Evolutionary conservation across 192 early-diverging fungal species (phyloP).

Genomic region (Coemansia sp.): DNA sequence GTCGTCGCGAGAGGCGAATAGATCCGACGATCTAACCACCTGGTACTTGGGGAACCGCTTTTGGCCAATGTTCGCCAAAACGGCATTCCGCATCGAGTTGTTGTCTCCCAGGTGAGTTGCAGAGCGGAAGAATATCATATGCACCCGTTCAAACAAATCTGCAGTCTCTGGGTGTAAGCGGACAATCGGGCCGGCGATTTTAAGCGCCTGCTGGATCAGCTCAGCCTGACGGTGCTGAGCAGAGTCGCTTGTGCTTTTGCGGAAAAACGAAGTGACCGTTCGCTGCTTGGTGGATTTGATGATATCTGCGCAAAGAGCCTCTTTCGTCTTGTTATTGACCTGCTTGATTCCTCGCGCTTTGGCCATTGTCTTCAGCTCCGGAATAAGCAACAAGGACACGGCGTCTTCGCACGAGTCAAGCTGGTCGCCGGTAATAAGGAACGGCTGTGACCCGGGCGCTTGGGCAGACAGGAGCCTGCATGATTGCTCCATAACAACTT

Average conservation of each 20-base stretch:
- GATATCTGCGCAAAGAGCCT: slow-evolving; percentile 23
- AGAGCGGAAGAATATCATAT: slow-evolving; percentile 47
- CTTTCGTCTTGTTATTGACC: slow-evolving; percentile 26
- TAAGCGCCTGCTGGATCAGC: slow-evolving; percentile 17
- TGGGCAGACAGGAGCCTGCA: slow-evolving; percentile 23
- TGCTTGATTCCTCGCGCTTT: slow-evolving; percentile 41
- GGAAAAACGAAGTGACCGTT: slow-evolving; percentile 43
- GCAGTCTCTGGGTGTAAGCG: slow-evolving; percentile 14
- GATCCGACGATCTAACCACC: slow-evolving; percentile 29
- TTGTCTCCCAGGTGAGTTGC: slow-evolving; percentile 25
- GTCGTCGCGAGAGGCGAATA: slow-evolving; percentile 41
- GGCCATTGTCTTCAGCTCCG: slow-evolving; percentile 34
- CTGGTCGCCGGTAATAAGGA: slow-evolving; percentile 19
- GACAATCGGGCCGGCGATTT: slow-evolving; percentile 35
- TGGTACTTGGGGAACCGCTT: slow-evolving; percentile 36
- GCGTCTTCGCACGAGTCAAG: slow-evolving; percentile 24
- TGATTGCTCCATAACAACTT: slow-evolving; percentile 27
- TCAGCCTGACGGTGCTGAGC: slow-evolving; percentile 12
- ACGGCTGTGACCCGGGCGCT: slow-evolving; percentile 13
- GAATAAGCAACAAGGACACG: slow-evolving; percentile 13
- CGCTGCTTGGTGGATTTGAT: slow-evolving; percentile 34
- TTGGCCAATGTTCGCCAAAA: slow-evolving; percentile 33
- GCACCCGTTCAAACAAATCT: slow-evolving; percentile 50
- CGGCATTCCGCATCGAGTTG: slow-evolving; percentile 30
- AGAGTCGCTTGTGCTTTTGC: slow-evolving; percentile 13